Evolutionary conservation across 176 grass and related monocot genomes (phyloP), one percentile per base, ranked within the genome.

Genomic region (Oryza glumipatula): DNA sequence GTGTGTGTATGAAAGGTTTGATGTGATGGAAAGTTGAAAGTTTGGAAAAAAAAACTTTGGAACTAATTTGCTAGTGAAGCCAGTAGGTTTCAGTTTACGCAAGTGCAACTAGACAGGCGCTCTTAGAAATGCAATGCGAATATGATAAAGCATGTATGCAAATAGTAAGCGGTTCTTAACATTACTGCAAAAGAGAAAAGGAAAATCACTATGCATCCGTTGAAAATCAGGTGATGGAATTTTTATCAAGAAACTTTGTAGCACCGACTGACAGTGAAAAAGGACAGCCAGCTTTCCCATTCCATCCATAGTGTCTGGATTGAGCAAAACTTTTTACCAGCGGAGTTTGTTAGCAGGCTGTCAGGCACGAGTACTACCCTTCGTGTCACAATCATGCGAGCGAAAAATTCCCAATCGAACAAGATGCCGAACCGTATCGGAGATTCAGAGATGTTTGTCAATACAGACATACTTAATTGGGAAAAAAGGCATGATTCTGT

Each of bases 61-160:
- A 28, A 28, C 28, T 28, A 28, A 28, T 28, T 28, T 76, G 66
- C 73, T 51, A 41, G 73, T 88, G 79, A 83, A 39, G 43, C 22
- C 74, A 12, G 56, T 11, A 71, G 22, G 39, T 33, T 71, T 36
- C 47, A 46, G 54, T 58, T n/a, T 21, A 58, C 52, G 60, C 67
- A 70, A 56, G 16, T 70, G 44, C 48, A 23, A 32, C 30, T 32
- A 32, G 2, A 32, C 30, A 47, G 16, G 21, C 33, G 15, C 69
- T 15, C 24, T 15, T 16, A 36, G 11, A 76, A 83, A 39, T 28
- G 52, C 15, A 32, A 22, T 8, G 44, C 45, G 17, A 68, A 36
- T 23, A 38, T 24, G 68, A 24, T 28, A 39, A 23, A 64, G 61
- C 4, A 15, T 72, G 15, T 43, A 72, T 41, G 52, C 14, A 72